phyloP scores from a whole-genome alignment of 2,329 filamentous ascomycete genomes.

The Harringtonia lauricola region DNA sequence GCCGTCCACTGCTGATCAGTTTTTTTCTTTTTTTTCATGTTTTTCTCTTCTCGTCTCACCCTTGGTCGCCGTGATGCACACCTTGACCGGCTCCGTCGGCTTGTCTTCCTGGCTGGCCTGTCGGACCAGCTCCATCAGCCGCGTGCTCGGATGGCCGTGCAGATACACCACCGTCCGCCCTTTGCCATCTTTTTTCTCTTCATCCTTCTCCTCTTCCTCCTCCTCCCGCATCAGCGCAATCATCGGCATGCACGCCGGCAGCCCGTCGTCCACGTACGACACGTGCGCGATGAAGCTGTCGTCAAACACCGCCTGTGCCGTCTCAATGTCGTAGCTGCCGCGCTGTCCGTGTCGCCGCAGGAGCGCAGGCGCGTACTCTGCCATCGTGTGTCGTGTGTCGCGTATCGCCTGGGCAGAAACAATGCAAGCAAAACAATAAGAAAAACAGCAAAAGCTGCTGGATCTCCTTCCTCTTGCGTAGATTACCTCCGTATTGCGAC shows the following conservation, averaged over 20 bases:
- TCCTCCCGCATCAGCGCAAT: conserved; percentile 9
- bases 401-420: no score
- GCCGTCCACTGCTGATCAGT: conserved; percentile 7
- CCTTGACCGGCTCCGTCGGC: conserved; percentile 5
- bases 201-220: background rate
- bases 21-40: no score
- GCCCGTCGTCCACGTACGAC: conserved; percentile 9
- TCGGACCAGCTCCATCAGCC: conserved; percentile 11
- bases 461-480: no score
- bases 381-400: no score
- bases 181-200: background rate
- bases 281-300: conserved; percentile 11
- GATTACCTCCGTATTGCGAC: no score
- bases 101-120: conserved; percentile 4
- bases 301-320: conserved; percentile 9
- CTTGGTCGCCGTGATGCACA: conserved; percentile 11
- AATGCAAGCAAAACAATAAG: no score
- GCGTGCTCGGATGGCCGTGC: conserved; percentile 11
- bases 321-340: conserved; percentile 8
- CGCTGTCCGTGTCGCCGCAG: conserved; percentile 9
- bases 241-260: conserved; percentile 12
- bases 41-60: background rate
- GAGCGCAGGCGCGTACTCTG: conserved; percentile 8
- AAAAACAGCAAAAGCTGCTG: no score
- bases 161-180: conserved; percentile 7